Percentiles rank a stretch among this genome's conserved stretches.
Conservation (phyloP, 495 filamentous ascomycete species). For the Hypoxylon lienhwacheense region DNA sequence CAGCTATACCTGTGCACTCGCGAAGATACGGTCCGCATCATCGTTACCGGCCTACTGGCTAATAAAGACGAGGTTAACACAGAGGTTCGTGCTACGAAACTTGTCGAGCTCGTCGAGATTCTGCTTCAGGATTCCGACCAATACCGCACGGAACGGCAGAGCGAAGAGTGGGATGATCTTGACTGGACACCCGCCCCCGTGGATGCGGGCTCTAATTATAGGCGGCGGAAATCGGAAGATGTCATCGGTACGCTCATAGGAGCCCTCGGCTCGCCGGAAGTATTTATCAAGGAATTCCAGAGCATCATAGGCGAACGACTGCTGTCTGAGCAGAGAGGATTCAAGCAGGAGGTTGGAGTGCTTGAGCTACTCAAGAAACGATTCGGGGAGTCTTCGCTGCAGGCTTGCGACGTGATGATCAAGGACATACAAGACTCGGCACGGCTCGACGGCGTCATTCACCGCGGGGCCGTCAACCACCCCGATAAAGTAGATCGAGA, state of each 20-base stretch:
- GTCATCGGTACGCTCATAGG: conserved; percentile 89
- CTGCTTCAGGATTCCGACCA: conserved; percentile 61
- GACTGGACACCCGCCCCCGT: conserved; percentile 89
- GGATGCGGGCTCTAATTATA: conserved; percentile 90
- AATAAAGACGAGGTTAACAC: conserved; percentile 59
- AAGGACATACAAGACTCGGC: conserved; percentile 87
- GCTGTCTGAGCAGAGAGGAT: conserved; percentile 67
- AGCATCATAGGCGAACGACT: conserved; percentile 80
- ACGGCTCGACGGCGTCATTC: conserved; percentile 66
- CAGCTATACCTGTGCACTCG: conserved; percentile 86
- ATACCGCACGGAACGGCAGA: conserved; percentile 46
- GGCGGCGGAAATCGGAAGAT: conserved; percentile 82
- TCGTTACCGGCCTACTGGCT: conserved; percentile 82
- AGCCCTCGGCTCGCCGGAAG: conserved; percentile 80
- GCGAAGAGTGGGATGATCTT: conserved; percentile 81
- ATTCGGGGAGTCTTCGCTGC: conserved; percentile 81
- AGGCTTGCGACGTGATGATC: conserved; percentile 96
- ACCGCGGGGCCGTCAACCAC: conserved; percentile 43
- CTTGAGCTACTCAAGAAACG: conserved; percentile 85
- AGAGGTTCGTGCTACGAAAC: conserved; percentile 45
- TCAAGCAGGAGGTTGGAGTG: conserved; percentile 73
- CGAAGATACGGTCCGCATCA: conserved; percentile 87
- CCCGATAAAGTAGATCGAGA: conserved; percentile 40
- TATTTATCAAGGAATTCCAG: conserved; percentile 93
- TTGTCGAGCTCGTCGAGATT: conserved; percentile 75